These are phyloP conservation scores for Schoenoplectus triqueter DNA, from an alignment of 202 grass and related monocot species.

Conservation along the genomic window DNA sequence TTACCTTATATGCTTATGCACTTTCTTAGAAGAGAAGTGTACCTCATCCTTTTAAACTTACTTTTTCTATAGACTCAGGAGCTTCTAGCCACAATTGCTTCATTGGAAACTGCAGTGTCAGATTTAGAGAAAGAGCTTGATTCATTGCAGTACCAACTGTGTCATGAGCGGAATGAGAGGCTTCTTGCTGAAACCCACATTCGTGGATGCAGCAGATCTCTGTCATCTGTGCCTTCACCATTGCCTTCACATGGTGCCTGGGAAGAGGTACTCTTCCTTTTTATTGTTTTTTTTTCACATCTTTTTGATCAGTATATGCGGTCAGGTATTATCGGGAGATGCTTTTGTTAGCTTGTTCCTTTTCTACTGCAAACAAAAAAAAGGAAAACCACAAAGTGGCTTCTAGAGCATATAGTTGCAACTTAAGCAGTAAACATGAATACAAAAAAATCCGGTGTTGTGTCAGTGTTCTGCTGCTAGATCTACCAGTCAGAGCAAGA, in stretches of 20 bases:
- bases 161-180: slow-evolving; percentile 82
- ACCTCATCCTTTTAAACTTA: slow-evolving; percentile 35
- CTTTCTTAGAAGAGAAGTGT: slow-evolving; percentile 24
- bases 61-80: slow-evolving; percentile 52
- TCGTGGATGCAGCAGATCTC: slow-evolving; percentile 39
- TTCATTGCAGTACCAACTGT: slow-evolving; percentile 77
- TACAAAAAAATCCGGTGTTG: no score
- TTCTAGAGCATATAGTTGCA: slow-evolving; percentile 6
- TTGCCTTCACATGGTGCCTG: slow-evolving; percentile 71
- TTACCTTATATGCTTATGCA: slow-evolving; percentile 10
- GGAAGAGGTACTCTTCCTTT: slow-evolving; percentile 67
- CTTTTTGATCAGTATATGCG: not conserved
- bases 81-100: slow-evolving; percentile 62
- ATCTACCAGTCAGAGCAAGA: not conserved
- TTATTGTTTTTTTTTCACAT: not conserved
- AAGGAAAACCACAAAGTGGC: not conserved
- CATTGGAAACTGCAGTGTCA: slow-evolving; percentile 68
- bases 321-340: not conserved
- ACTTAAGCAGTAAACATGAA: not conserved
- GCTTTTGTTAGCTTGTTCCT: not conserved
- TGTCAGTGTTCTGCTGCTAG: no score
- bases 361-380: not conserved
- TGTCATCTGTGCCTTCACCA: slow-evolving; percentile 53
- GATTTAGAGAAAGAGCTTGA: slow-evolving; percentile 86
- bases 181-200: slow-evolving; percentile 70